Evolutionary conservation across 768 basidiomycete species (phyloP).

Genomic region (Mycena epipterygia): DNA sequence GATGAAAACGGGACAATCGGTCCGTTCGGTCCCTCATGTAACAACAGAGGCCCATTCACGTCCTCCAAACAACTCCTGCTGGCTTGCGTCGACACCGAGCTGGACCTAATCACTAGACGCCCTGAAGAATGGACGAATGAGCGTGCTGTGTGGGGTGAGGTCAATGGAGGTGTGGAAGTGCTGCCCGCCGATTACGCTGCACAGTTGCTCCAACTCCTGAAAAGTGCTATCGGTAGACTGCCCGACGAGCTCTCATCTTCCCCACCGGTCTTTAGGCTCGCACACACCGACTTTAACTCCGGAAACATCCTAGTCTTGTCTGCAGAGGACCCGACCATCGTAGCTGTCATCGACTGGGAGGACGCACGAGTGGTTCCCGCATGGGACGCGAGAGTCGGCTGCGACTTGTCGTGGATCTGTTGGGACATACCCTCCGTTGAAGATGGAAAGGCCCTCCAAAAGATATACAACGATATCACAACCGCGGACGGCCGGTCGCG

Average conservation of each 20-base stretch:
- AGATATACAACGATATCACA: background rate
- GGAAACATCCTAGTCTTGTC: background rate
- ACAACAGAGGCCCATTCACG: background rate
- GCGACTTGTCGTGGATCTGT: background rate
- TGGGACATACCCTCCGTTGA: background rate
- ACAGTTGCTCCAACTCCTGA: constrained; percentile 3
- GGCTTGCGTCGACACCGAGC: background rate
- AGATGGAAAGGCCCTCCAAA: background rate
- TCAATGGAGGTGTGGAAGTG: background rate
- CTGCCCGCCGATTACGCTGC: background rate
- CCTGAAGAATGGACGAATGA: too few relatives aligned
- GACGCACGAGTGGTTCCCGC: background rate
- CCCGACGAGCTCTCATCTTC: background rate
- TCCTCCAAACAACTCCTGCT: background rate
- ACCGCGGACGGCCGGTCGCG: background rate
- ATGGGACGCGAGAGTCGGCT: background rate
- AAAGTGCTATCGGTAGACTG: background rate
- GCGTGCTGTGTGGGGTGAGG: background rate
- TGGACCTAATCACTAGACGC: background rate
- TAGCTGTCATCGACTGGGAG: constrained; percentile 7
- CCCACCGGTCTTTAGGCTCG: background rate
- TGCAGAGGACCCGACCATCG: background rate
- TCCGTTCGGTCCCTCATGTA: background rate
- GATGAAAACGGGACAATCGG: background rate
- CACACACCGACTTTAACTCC: background rate